Conservation (phyloP, 2,329 filamentous ascomycete species). For the Didymella pinodella region DNA sequence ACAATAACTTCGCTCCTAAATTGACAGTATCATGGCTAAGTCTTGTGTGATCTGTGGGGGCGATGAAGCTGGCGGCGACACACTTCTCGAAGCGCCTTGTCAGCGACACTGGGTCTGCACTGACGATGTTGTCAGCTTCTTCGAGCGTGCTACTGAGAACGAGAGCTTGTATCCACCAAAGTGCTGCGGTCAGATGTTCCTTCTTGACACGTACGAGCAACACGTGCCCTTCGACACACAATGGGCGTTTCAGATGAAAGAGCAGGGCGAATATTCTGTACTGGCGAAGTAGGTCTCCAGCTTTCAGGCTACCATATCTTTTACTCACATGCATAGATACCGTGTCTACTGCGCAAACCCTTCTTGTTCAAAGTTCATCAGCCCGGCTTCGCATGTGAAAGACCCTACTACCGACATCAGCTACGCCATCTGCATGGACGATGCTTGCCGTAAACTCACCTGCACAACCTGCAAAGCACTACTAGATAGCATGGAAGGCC, state of each 20-base stretch:
- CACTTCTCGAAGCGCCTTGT: constrained; percentile 34
- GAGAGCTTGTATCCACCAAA: constrained; percentile 42
- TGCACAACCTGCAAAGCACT: constrained; percentile 38
- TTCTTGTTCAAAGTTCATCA: constrained; percentile 35
- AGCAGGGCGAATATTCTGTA: constrained; percentile 41
- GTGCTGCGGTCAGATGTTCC: constrained; percentile 38
- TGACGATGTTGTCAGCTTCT: constrained; percentile 34
- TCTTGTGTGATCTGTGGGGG: constrained; percentile 38
- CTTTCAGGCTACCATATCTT: not conserved
- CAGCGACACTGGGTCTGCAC: constrained; percentile 36
- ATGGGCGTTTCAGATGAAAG: constrained; percentile 36
- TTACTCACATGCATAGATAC: constrained; percentile 26
- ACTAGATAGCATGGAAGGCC: constrained; percentile 20
- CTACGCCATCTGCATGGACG: constrained; percentile 35
- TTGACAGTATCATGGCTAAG: constrained; percentile 20
- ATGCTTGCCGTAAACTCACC: constrained; percentile 31
- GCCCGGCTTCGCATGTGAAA: constrained; percentile 28
- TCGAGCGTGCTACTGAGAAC: constrained; percentile 35
- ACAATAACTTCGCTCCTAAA: not conserved
- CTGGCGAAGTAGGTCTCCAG: constrained; percentile 32
- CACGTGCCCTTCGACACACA: constrained; percentile 30
- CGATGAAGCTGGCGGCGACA: constrained; percentile 26
- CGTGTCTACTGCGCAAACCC: constrained; percentile 39
- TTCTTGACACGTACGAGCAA: constrained; percentile 34
- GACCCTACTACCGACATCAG: constrained; percentile 23